These are phyloP conservation scores for Ceratocystis huliohia DNA, from an alignment of 2,329 filamentous ascomycete genomes.

Conservation along the genomic window DNA sequence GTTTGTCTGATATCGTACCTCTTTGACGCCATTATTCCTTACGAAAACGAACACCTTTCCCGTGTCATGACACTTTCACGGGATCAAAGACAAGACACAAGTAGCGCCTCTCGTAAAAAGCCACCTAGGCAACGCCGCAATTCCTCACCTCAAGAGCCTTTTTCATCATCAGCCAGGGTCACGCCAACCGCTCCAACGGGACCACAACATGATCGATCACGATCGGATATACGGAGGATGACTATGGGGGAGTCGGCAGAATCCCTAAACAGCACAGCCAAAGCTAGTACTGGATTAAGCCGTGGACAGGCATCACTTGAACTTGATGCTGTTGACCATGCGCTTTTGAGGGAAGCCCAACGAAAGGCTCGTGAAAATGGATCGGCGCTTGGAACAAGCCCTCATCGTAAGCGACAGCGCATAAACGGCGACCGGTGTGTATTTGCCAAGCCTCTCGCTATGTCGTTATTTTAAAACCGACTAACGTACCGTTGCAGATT, in stretches of 20 bases:
- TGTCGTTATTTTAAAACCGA: constrained; percentile 22
- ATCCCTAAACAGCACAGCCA: constrained; percentile 18
- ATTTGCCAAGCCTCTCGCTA: not conserved
- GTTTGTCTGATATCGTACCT: not conserved
- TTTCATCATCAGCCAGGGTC: not conserved
- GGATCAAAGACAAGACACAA: constrained; percentile 9
- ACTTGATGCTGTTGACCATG: constrained; percentile 38
- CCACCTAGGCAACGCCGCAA: not conserved
- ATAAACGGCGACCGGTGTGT: constrained; percentile 49
- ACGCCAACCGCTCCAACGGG: constrained; percentile 2
- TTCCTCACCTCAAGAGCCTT: not conserved
- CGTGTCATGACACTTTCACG: constrained; percentile 6
- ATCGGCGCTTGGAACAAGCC: constrained; percentile 41
- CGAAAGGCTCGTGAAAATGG: constrained; percentile 31
- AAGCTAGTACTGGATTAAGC: constrained; percentile 21
- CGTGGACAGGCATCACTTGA: constrained; percentile 34
- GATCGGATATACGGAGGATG: constrained; percentile 15
- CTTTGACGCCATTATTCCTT: not conserved
- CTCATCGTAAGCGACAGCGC: constrained; percentile 46
- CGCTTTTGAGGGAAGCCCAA: constrained; percentile 40
- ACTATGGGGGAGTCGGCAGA: not conserved
- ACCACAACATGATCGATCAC: constrained; percentile 15
- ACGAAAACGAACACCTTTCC: not conserved
- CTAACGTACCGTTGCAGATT: constrained; percentile 47
- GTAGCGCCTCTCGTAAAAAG: not conserved